phyloP scores from a whole-genome alignment of 164 flowering plant genomes.

The Umbellularia californica region DNA sequence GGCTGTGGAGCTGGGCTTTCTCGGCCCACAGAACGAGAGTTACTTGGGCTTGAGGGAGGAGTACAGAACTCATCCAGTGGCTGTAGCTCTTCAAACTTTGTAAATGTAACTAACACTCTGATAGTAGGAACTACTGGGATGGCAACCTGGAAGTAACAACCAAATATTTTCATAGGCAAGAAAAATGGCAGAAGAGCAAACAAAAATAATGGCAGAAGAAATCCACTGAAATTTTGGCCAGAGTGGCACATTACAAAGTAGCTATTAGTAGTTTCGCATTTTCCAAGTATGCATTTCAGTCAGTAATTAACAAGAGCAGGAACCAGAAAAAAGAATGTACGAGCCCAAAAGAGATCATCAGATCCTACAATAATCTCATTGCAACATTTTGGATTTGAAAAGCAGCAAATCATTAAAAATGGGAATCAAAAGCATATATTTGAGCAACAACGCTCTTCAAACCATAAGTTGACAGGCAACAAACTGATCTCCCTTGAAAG shows the following conservation, averaged over 20 bases:
- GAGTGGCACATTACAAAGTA: not conserved
- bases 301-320: not conserved
- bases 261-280: too few relatives aligned
- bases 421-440: not conserved
- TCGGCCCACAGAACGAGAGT: constrained; percentile 36
- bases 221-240: not conserved
- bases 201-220: not conserved
- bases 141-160: constrained; percentile 60
- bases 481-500: not conserved
- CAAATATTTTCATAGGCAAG: not conserved
- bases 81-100: constrained; percentile 85
- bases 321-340: not conserved
- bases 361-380: too few relatives aligned
- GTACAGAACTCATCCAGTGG: constrained; percentile 85
- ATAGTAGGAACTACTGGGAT: constrained; percentile 96
- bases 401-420: not conserved
- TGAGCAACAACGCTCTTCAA: not conserved
- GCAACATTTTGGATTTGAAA: too few relatives aligned
- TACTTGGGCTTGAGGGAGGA: constrained; percentile 68
- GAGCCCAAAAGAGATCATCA: not conserved
- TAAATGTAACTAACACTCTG: constrained; percentile 85
- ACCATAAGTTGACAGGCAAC: not conserved
- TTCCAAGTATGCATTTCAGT: too few relatives aligned
- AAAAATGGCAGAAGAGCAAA: not conserved
- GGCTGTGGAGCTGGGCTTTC: constrained; percentile 50